phyloP scores from a whole-genome alignment of 2,329 filamentous ascomycete genomes.

The Hymenoscyphus infarciens region DNA sequence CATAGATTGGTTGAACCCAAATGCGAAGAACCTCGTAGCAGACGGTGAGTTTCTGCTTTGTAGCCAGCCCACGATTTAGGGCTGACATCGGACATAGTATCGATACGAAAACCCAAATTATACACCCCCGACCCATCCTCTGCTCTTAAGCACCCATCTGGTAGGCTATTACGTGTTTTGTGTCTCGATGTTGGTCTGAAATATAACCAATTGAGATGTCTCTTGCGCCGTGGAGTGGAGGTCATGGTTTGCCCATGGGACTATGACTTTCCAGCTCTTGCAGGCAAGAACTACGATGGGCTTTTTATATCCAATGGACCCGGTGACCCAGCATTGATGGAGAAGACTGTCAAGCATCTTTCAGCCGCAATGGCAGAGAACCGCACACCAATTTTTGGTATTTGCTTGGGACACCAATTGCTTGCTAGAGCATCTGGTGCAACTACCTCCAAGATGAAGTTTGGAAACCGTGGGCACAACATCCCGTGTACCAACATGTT shows the following conservation, averaged over 20 bases:
- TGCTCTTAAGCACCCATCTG: conserved; percentile 81
- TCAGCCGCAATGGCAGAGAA: conserved; percentile 71
- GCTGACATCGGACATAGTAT: conserved; percentile 62
- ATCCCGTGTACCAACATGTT: conserved; percentile 96
- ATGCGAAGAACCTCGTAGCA: conserved; percentile 85
- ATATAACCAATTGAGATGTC: conserved; percentile 94
- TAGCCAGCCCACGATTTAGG: conserved; percentile 27
- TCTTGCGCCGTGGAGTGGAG: conserved; percentile 86
- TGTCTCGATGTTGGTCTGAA: conserved; percentile 98
- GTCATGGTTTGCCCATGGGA: conserved; percentile 95
- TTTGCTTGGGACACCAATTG: conserved; percentile 92
- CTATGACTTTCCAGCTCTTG: conserved; percentile 77
- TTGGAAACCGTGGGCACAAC: conserved; percentile 97
- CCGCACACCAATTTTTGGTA: conserved; percentile 87
- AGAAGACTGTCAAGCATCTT: conserved; percentile 76
- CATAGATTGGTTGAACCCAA: conserved; percentile 87
- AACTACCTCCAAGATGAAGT: conserved; percentile 93
- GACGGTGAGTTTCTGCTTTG: conserved; percentile 67
- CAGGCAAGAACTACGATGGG: conserved; percentile 85
- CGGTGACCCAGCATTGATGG: conserved; percentile 86
- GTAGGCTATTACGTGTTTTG: conserved; percentile 79
- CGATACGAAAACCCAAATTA: conserved; percentile 78
- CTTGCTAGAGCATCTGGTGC: conserved; percentile 85
- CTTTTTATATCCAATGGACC: conserved; percentile 98
- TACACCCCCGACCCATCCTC: conserved; percentile 71